Percentiles rank a stretch among this genome's conserved stretches.
Evolutionary conservation across 1,139 yeast species (phyloP).

Genomic region (Candida sanyaensis): DNA sequence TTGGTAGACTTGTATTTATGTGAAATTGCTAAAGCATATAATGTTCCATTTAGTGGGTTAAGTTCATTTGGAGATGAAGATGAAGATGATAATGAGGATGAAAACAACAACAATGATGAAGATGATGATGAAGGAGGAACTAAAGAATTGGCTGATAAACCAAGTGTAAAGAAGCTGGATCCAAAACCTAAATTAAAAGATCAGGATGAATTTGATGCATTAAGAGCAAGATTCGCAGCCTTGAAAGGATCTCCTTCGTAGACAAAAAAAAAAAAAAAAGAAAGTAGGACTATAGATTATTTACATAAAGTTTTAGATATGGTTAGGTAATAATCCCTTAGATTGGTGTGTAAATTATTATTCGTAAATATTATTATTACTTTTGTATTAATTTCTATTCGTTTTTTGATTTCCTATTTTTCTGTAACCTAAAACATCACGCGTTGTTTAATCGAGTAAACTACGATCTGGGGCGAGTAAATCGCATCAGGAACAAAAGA

Average conservation of each 20-base stretch:
- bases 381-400: background rate
- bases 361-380: background rate
- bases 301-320: too few relatives aligned
- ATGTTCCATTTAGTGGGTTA: slow-evolving; percentile 69
- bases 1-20: slow-evolving; percentile 70
- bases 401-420: background rate
- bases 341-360: background rate
- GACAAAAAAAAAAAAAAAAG: too few relatives aligned
- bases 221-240: slow-evolving; percentile 50
- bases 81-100: slow-evolving; percentile 19
- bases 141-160: slow-evolving; percentile 17
- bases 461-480: background rate
- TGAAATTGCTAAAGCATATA: slow-evolving; percentile 82
- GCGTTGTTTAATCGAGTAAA: background rate
- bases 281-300: too few relatives aligned
- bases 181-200: slow-evolving; percentile 5
- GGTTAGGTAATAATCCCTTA: too few relatives aligned
- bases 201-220: slow-evolving; percentile 39
- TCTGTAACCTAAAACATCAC: background rate
- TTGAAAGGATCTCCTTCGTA: slow-evolving; percentile 23
- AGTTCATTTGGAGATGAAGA: slow-evolving; percentile 30
- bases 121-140: slow-evolving; percentile 26
- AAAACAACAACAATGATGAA: slow-evolving; percentile 16
- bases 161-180: slow-evolving; percentile 15
- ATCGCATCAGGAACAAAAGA: too few relatives aligned